A percentile compares a stretch with the other conserved stretches of the same genome.
phyloP scores from a whole-genome alignment of 352 stramenopile genomes.

The Globisporangium carolinianum region DNA sequence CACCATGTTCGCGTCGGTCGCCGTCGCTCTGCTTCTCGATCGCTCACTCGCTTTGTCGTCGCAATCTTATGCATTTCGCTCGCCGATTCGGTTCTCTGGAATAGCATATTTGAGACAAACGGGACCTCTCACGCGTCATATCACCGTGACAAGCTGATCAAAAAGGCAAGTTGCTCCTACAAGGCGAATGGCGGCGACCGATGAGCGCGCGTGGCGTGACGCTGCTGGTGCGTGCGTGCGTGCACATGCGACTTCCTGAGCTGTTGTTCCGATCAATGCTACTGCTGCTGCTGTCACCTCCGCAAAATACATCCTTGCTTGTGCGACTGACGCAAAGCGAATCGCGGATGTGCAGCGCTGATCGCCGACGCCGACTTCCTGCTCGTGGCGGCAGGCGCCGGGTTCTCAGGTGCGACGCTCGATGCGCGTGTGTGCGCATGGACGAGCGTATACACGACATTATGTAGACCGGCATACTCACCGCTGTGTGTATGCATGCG shows the following conservation, averaged over 20 bases:
- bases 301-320: too few relatives aligned
- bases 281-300: neutral
- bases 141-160: too few relatives aligned
- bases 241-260: neutral
- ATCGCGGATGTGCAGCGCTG: slow-evolving; percentile 28
- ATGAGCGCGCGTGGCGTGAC: slow-evolving; percentile 13
- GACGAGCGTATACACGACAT: neutral
- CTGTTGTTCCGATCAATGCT: neutral
- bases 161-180: neutral
- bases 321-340: too few relatives aligned
- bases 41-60: neutral
- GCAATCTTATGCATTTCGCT: too few relatives aligned
- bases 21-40: slow-evolving; percentile 6
- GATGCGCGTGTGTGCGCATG: too few relatives aligned
- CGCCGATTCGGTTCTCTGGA: too few relatives aligned
- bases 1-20: slow-evolving; percentile 14
- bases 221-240: slow-evolving; percentile 23
- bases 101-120: too few relatives aligned
- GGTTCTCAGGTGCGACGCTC: slow-evolving; percentile 62
- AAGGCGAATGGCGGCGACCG: slow-evolving; percentile 2
- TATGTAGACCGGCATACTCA: too few relatives aligned
- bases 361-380: slow-evolving; percentile 79
- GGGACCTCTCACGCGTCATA: too few relatives aligned
- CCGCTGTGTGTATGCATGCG: too few relatives aligned
- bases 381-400: slow-evolving; percentile 81